Evolutionary conservation across 2,329 filamentous ascomycete species (phyloP).

Genomic region (Penicillium sp.): DNA sequence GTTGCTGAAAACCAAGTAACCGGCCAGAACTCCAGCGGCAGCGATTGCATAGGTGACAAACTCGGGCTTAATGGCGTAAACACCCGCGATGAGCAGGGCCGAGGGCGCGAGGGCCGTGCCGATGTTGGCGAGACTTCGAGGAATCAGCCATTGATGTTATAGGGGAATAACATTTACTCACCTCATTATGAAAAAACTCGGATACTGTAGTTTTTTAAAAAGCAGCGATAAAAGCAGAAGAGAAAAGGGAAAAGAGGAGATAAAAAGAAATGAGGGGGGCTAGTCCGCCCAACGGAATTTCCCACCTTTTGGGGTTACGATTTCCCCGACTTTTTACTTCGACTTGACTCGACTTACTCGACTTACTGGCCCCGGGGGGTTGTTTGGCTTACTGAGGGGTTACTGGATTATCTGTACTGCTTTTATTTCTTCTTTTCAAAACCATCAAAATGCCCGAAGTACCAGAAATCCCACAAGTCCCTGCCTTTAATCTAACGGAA

Average conservation of each 20-base stretch:
- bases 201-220: background rate
- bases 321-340: conserved; percentile 8
- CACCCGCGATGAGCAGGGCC: conserved; percentile 67
- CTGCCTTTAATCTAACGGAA: conserved; percentile 43
- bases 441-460: conserved; percentile 8
- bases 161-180: conserved; percentile 11
- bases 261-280: conserved; percentile 8
- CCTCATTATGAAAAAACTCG: conserved; percentile 22
- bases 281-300: conserved; percentile 17
- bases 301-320: conserved; percentile 13
- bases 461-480: conserved; percentile 1
- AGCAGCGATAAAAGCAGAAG: conserved; percentile 1
- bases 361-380: background rate
- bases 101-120: conserved; percentile 77
- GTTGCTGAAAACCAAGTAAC: conserved; percentile 61
- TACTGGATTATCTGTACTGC: background rate
- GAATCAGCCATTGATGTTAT: conserved; percentile 8
- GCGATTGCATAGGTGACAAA: conserved; percentile 63
- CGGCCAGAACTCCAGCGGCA: conserved; percentile 57
- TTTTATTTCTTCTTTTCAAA: background rate
- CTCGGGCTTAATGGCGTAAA: conserved; percentile 67
- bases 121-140: conserved; percentile 45
- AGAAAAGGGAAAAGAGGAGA: conserved; percentile 4
- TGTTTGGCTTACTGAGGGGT: background rate
- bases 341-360: background rate